Percentiles rank a stretch among this genome's conserved stretches.
phyloP scores from a whole-genome alignment of 768 basidiomycete species.

The Leccinellum luteum region DNA sequence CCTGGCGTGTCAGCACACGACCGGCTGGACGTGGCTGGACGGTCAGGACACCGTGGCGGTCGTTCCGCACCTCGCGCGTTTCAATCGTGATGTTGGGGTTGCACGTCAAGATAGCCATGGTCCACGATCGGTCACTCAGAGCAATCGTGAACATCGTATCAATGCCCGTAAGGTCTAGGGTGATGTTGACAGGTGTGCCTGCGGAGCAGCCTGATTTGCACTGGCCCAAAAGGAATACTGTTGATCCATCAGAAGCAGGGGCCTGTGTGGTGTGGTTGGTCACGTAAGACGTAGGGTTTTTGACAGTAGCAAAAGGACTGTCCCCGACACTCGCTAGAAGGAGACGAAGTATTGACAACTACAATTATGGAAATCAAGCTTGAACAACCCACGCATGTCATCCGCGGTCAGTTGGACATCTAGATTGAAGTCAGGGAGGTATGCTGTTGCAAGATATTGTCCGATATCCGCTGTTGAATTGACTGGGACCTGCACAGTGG shows the following conservation, averaged over 20 bases:
- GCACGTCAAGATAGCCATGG: constrained; percentile 21
- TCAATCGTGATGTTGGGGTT: constrained; percentile 22
- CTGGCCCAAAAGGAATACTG: constrained; percentile 20
- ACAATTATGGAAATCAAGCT: neutral
- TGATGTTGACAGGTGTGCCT: neutral
- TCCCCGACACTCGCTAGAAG: neutral
- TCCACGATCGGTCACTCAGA: constrained; percentile 18
- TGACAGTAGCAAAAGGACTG: constrained; percentile 2
- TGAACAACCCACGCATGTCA: constrained; percentile 8
- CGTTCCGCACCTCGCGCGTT: constrained; percentile 27
- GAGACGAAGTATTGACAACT: neutral
- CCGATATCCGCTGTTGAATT: constrained; percentile 1
- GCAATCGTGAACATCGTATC: constrained; percentile 11
- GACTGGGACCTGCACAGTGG: constrained; percentile 6
- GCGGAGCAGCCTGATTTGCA: constrained; percentile 19
- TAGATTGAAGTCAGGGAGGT: constrained; percentile 17
- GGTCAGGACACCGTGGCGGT: constrained; percentile 14
- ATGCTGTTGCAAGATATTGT: constrained; percentile 7
- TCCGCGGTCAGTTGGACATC: constrained; percentile 6
- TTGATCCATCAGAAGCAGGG: constrained; percentile 19
- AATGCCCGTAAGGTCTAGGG: constrained; percentile 15
- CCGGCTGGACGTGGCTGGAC: constrained; percentile 18
- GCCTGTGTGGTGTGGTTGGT: constrained; percentile 24
- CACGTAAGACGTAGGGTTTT: constrained; percentile 7
- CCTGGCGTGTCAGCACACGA: constrained; percentile 13